Evolutionary conservation across 345 rosid species (phyloP), one percentile per base, ranked within the genome.

Genomic region (Salix caprea): DNA sequence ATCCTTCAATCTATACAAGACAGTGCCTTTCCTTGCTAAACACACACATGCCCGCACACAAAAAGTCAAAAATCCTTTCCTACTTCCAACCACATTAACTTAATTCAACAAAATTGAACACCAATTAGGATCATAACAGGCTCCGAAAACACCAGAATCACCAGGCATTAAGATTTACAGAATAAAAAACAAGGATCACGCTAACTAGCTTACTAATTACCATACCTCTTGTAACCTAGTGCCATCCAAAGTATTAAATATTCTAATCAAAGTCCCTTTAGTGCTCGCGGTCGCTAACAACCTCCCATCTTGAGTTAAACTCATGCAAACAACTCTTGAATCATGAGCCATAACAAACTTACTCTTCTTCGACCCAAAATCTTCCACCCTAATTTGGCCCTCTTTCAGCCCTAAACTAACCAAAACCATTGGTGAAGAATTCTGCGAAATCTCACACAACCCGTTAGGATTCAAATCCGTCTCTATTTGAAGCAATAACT

Each of bases 171-270:
- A 46, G 50, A 12, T 12, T 46, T 46, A 46, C 50, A 46, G 50
- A 14, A 46, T 46, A 46, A 46, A 44, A 46, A 46, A 46, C 44
- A 26, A 62, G 11, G 21, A 26, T 13, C 9, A 26, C 66, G 5
- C 34, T 60, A 71, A 32, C 30, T 10, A 26, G 66, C 50, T 12
- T 18, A 23, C n/a, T 42, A 21, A 69, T 9, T 4, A 14, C 8
- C n/a, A 68, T 81, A 89, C 91, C 92, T 89, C 89, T 69, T 84
- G 89, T 60, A 87, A 62, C 68, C 85, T 76, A 0, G 86, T 79
- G 0, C 83, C 88, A 30, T 87, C 87, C 9, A 75, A 62, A 2
- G 89, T 77, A 78, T 85, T 89, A 44, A 87, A 89, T 30, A 89
- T 78, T 76, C 92, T 54, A 36, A 89, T 80, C 74, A 87, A 69